phyloP scores from a whole-genome alignment of 371 early-diverging fungal genomes.

The Mucor circinelloides region DNA sequence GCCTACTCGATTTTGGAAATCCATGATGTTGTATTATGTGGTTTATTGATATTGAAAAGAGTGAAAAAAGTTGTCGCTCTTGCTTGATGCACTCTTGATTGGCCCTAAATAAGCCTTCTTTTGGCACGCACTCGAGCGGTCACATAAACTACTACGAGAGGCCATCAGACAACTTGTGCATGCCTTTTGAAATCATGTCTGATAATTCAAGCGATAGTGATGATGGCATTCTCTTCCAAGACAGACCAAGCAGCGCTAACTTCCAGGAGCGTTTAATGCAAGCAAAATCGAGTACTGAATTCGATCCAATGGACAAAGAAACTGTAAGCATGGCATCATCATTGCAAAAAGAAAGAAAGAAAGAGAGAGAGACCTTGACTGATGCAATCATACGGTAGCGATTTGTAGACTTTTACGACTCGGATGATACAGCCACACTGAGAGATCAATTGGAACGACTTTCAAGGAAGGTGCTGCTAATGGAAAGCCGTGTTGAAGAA shows the following conservation, averaged over 20 bases:
- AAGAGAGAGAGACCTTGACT: neutral
- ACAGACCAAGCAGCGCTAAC: conserved; percentile 24
- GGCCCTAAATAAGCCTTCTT: neutral
- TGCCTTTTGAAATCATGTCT: conserved; percentile 4
- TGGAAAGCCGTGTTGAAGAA: conserved; percentile 19
- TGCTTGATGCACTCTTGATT: neutral
- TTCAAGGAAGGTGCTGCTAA: conserved; percentile 6
- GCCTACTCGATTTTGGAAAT: conserved; percentile 87
- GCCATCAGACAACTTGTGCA: neutral
- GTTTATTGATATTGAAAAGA: neutral
- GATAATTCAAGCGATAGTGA: conserved; percentile 4
- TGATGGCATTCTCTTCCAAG: conserved; percentile 20
- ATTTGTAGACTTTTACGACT: neutral
- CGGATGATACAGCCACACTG: conserved; percentile 17
- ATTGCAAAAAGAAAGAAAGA: too few relatives aligned
- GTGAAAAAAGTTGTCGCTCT: neutral
- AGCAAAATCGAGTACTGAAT: conserved; percentile 20
- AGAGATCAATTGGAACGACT: conserved; percentile 12
- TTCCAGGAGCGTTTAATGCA: conserved; percentile 33
- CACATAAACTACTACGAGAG: neutral
- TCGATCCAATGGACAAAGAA: conserved; percentile 23
- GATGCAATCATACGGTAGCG: neutral
- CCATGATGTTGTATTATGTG: conserved; percentile 43
- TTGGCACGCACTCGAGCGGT: neutral
- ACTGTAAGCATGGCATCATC: conserved; percentile 20